Evolutionary conservation across 2,329 filamentous ascomycete genomes (phyloP), one percentile per base, ranked within the genome.

Genomic region (Nemania serpens): DNA sequence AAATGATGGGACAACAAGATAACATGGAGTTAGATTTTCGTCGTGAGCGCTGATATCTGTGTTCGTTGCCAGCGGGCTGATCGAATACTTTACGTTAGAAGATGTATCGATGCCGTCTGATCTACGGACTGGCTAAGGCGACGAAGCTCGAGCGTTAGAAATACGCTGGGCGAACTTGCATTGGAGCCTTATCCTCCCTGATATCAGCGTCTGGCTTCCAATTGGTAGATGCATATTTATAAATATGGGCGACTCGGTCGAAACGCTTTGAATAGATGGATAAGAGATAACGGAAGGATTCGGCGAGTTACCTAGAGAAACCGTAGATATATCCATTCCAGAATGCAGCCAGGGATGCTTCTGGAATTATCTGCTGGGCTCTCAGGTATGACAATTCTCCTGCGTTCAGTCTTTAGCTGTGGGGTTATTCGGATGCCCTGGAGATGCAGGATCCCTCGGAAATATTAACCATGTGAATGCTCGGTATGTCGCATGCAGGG

Each of bases 141-240:
- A 46, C 48, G 50, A 61, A 58, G 51, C 47, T 49, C 51, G 55
- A 58, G 47, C 46, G 25, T 52, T 48, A n/a, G n/a, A n/a, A n/a
- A n/a, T n/a, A n/a, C n/a, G n/a, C n/a, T n/a, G n/a, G n/a, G n/a
- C n/a, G n/a, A n/a, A n/a, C n/a, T n/a, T n/a, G n/a, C n/a, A n/a
- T n/a, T n/a, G n/a, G 46, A 29, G 25, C 7, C 46, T 50, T 55
- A n/a, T n/a, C 39, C 15, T 20, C 47, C n/a, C 54, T 47, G 52
- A 39, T 37, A 36, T n/a, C 15, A 12, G 5, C n/a, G 20, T 18
- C 46, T 11, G 18, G 17, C 46, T 51, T 58, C 11, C 17, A 15
- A 42, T 47, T 41, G 22, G 48, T 33, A 20, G 22, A 29, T 5
- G 20, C 39, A 33, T 20, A 39, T 9, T 20, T 9, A 12, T 2